Conservation (phyloP, 2,329 filamentous ascomycete genomes). For the Cytospora paraplurivora region DNA sequence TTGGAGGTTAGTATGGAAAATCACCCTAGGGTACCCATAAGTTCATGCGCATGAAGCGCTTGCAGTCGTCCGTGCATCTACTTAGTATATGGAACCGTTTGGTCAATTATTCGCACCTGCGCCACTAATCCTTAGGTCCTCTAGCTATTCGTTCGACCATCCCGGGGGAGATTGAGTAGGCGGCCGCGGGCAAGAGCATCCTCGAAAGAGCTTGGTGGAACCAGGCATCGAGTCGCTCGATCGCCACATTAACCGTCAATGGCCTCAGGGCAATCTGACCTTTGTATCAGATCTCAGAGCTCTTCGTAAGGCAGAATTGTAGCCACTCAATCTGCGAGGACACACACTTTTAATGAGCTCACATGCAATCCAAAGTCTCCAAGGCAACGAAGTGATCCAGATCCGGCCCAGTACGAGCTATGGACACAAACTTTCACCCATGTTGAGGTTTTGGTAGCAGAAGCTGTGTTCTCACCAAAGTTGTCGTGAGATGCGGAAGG, state of each 20-base stretch:
- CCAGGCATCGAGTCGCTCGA: conserved; percentile 46
- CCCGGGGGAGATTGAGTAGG: conserved; percentile 41
- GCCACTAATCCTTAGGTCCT: conserved; percentile 43
- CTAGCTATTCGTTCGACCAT: conserved; percentile 43
- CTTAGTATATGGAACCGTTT: conserved; percentile 43
- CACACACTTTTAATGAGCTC: conserved; percentile 41
- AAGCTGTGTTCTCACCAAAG: background rate
- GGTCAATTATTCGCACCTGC: conserved; percentile 40
- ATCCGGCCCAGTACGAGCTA: conserved; percentile 30
- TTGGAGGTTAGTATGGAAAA: no score
- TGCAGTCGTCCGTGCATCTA: conserved; percentile 42
- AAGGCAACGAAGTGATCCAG: conserved; percentile 36
- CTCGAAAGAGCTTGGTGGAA: conserved; percentile 40
- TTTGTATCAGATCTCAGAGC: background rate
- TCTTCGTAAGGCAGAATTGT: background rate
- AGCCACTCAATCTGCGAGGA: background rate
- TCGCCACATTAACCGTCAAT: conserved; percentile 47
- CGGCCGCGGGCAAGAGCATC: conserved; percentile 44
- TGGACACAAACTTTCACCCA: background rate
- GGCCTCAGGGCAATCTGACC: conserved; percentile 46
- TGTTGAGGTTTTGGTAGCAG: background rate
- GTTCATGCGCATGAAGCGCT: conserved; percentile 35
- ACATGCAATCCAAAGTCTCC: conserved; percentile 40
- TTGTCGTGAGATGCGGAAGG: conserved; percentile 1
- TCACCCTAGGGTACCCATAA: no score